Evolutionary conservation across 805 yeast species (phyloP).

Genomic region (Myxozyma lipomycoides): DNA sequence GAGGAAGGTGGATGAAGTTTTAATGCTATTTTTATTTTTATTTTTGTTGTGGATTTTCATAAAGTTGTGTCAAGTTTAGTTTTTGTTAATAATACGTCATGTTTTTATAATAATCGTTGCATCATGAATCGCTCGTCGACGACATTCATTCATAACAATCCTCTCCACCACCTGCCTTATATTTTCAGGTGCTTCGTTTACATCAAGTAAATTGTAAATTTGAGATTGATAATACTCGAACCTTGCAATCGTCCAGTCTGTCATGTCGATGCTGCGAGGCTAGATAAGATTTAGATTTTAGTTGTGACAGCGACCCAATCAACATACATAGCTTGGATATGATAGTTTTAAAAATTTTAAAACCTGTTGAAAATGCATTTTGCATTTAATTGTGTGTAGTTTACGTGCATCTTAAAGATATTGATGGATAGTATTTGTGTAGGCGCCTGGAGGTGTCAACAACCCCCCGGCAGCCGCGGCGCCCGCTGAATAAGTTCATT

Average conservation of each 20-base stretch:
- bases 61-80: background rate
- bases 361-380: no score
- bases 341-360: no score
- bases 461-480: no score
- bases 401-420: no score
- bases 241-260: background rate
- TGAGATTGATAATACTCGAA: background rate
- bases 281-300: background rate
- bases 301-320: no score
- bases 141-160: background rate
- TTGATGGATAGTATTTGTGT: no score
- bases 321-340: no score
- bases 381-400: no score
- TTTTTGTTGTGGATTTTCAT: background rate
- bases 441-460: no score
- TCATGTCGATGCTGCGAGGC: background rate
- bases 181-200: background rate
- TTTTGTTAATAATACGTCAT: background rate
- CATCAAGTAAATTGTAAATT: background rate
- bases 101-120: background rate
- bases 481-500: no score
- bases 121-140: background rate
- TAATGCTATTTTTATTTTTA: background rate
- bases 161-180: background rate
- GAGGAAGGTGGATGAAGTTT: background rate